Conservation (phyloP, 805 yeast species). For the Schizosaccharomyces lindneri region DNA sequence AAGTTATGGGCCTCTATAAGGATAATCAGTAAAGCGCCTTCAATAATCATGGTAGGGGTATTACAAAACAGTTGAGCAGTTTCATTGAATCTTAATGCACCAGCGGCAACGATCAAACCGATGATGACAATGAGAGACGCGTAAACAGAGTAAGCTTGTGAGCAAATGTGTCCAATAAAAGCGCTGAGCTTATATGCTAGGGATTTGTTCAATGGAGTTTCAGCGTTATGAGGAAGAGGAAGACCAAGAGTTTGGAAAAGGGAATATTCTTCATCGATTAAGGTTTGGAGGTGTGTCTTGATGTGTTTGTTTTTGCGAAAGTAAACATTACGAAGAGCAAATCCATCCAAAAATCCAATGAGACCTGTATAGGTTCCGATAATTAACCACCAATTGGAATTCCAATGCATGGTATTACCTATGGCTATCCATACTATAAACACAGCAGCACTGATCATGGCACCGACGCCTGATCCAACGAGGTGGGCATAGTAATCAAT, state of each 20-base stretch:
- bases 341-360: constrained; percentile 21
- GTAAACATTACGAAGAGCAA: constrained; percentile 18
- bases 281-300: constrained; percentile 9
- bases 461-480: constrained; percentile 21
- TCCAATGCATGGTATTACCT: constrained; percentile 17
- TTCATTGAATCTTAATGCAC: constrained; percentile 17
- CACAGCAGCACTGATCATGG: constrained; percentile 14
- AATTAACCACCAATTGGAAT: constrained; percentile 22
- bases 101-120: constrained; percentile 14
- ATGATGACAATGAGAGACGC: constrained; percentile 11
- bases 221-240: constrained; percentile 4
- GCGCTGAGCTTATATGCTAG: constrained; percentile 6
- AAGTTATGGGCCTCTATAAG: constrained; percentile 6
- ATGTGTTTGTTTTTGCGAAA: constrained; percentile 11
- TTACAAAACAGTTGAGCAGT: constrained; percentile 20
- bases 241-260: constrained; percentile 8
- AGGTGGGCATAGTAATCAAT: constrained; percentile 20
- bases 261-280: constrained; percentile 15
- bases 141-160: constrained; percentile 15
- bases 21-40: constrained; percentile 19
- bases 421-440: constrained; percentile 18
- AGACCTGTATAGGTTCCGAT: constrained; percentile 24
- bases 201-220: constrained; percentile 2
- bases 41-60: constrained; percentile 23
- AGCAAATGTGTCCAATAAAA: constrained; percentile 14